Percentiles rank a stretch among this genome's conserved stretches.
Evolutionary conservation across 129 eudicot species (phyloP).

Genomic region (Artemisia argyi): DNA sequence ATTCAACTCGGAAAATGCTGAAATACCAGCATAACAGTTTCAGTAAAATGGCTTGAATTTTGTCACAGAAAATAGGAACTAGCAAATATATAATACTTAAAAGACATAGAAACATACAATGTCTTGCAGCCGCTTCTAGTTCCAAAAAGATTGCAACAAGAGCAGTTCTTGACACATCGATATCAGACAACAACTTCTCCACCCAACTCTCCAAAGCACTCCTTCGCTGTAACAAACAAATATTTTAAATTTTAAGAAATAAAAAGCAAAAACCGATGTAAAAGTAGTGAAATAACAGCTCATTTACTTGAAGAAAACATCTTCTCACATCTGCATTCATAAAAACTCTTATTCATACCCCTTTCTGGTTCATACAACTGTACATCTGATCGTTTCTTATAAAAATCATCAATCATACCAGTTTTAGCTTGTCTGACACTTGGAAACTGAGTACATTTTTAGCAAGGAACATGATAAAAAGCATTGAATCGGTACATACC

Average conservation of each 20-base stretch:
- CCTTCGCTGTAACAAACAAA: constrained; percentile 61
- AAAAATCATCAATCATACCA: no score
- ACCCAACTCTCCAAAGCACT: constrained; percentile 80
- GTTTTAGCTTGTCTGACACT: no score
- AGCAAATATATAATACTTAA: neutral
- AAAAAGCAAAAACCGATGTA: neutral
- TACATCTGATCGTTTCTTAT: no score
- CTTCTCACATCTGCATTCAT: no score
- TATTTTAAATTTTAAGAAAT: constrained; percentile 14
- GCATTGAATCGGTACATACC: constrained; percentile 33
- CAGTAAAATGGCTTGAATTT: constrained; percentile 4
- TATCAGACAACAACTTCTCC: constrained; percentile 64
- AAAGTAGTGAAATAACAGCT: neutral
- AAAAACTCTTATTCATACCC: no score
- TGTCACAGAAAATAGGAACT: neutral
- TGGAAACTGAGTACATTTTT: no score
- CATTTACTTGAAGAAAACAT: neutral
- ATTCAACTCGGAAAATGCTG: constrained; percentile 63
- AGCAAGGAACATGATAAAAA: neutral
- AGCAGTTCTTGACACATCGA: constrained; percentile 75
- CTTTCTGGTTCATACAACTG: no score
- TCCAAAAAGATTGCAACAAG: constrained; percentile 80
- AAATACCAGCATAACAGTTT: constrained; percentile 26
- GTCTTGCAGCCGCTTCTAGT: constrained; percentile 87
- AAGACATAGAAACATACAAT: constrained; percentile 55